These are phyloP conservation scores for Alternaria sp. DNA, from an alignment of 2,329 filamentous ascomycete species.

Conservation along the genomic window DNA sequence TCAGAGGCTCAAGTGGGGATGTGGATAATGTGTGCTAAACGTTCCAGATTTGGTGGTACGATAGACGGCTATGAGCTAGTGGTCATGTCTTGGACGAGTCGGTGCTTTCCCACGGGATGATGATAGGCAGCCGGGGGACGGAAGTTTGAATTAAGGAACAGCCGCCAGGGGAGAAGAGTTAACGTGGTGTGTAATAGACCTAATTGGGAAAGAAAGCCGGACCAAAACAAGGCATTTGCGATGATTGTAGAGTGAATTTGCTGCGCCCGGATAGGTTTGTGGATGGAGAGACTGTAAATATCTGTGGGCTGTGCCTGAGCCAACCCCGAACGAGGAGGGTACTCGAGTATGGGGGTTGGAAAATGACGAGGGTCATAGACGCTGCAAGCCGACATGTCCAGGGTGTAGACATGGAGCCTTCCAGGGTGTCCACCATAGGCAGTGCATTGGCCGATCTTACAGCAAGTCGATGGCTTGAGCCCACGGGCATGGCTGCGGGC, in stretches of 20 bases:
- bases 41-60: slow-evolving; percentile 42
- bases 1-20: slow-evolving; percentile 42
- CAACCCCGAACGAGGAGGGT: slow-evolving; percentile 31
- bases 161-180: slow-evolving; percentile 31
- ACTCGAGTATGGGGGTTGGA: slow-evolving; percentile 21
- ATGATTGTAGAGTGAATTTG: slow-evolving; percentile 35
- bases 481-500: slow-evolving; percentile 43
- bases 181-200: slow-evolving; percentile 32
- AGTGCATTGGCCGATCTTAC: slow-evolving; percentile 32
- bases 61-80: slow-evolving; percentile 40
- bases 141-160: slow-evolving; percentile 39
- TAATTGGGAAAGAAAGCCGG: slow-evolving; percentile 35
- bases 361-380: slow-evolving; percentile 31
- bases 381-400: slow-evolving; percentile 40
- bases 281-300: slow-evolving; percentile 44
- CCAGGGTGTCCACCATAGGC: slow-evolving; percentile 33
- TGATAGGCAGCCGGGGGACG: slow-evolving; percentile 38
- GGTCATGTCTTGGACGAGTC: slow-evolving; percentile 37
- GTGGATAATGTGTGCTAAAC: slow-evolving; percentile 33
- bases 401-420: slow-evolving; percentile 29
- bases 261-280: slow-evolving; percentile 40
- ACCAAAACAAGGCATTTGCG: slow-evolving; percentile 44
- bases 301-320: slow-evolving; percentile 48
- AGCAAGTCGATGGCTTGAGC: slow-evolving; percentile 37
- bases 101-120: slow-evolving; percentile 34